A percentile compares a stretch with the other conserved stretches of the same genome.
Conservation (phyloP, 441 rosid species). For the Populus hybrid region DNA sequence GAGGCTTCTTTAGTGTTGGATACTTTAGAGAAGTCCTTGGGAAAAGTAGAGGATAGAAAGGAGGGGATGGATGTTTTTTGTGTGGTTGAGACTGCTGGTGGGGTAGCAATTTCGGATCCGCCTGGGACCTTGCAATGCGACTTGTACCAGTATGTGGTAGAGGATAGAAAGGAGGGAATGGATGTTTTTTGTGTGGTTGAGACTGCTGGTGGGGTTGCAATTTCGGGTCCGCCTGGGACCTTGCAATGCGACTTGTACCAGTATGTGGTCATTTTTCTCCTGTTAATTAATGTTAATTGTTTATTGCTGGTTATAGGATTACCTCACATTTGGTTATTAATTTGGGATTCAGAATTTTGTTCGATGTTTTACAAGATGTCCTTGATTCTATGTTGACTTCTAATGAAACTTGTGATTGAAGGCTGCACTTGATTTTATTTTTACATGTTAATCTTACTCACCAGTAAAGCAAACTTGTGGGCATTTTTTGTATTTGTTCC, state of each 20-base stretch:
- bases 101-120: slow-evolving; percentile 90
- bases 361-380: too few species aligned
- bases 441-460: too few species aligned
- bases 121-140: slow-evolving; percentile 91
- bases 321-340: neutral
- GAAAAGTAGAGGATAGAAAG: slow-evolving; percentile 30
- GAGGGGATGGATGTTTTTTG: slow-evolving; percentile 39
- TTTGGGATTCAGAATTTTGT: too few species aligned
- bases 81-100: slow-evolving; percentile 90
- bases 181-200: slow-evolving; percentile 64
- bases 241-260: slow-evolving; percentile 89
- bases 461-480: too few species aligned
- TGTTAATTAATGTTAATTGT: too few species aligned
- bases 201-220: slow-evolving; percentile 95
- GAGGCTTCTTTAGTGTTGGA: slow-evolving; percentile 45
- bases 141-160: slow-evolving; percentile 43
- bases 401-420: too few species aligned
- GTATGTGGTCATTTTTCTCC: slow-evolving; percentile 26
- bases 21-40: slow-evolving; percentile 47
- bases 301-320: too few species aligned
- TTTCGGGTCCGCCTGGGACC: slow-evolving; percentile 85
- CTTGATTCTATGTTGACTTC: too few species aligned
- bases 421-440: too few species aligned
- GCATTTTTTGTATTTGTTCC: too few species aligned
- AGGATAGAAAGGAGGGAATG: slow-evolving; percentile 24